Base-by-base conservation (phyloP, 2,329 filamentous ascomycete genomes). In the Dothideomycetes sp. region DNA sequence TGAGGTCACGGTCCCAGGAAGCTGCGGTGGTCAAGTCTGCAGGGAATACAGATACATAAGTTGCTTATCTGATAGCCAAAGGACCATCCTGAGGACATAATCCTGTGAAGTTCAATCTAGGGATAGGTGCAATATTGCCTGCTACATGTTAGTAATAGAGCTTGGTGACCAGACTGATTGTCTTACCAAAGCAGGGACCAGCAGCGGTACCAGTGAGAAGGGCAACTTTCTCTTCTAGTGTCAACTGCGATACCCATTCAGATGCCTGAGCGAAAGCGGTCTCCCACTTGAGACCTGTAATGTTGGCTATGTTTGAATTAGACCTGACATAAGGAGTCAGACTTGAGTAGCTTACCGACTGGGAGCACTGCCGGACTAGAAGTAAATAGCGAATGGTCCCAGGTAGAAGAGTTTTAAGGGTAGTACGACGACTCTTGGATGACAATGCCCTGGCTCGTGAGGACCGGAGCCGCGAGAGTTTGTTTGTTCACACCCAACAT, bases 41-140 rank as follows among this genome's bases (percentile, higher is more conserved):
- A 0, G 84, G 83, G 51, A 89, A 91, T 0, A 77, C 82, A 0
- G 82, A 87, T 35, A 80, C 76, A 46, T 83, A 77, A 47, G 87
- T 82, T 1, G 80, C 76, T 13, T 75, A 74, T 22, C 82, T 74
- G 11, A 91, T 68, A 1, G 84, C 83, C 22, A 82, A 64, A 1
- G 81, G 79, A 0, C 76, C 77, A 56, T 88, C 83, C 47, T 84
- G 78, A 3, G 84, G 64, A 52, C 80, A 84, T 4, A 87, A 67
- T 48, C 78, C 74, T 1, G 81, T 80, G 45, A 89, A 80, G 2
- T 80, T 80, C n/a, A 88, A 70, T 5, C 84, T 73, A 12, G 65
- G 57, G 2, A 78, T 81, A 45, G 80, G 82, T 7, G 82, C 82
- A 78, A 83, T 47, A 31, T 87, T 84, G 19, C 83, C 84, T 17